Evolutionary conservation across 768 basidiomycete genomes (phyloP), one percentile per base, ranked within the genome.

Genomic region (Melanogaster broomeanus): DNA sequence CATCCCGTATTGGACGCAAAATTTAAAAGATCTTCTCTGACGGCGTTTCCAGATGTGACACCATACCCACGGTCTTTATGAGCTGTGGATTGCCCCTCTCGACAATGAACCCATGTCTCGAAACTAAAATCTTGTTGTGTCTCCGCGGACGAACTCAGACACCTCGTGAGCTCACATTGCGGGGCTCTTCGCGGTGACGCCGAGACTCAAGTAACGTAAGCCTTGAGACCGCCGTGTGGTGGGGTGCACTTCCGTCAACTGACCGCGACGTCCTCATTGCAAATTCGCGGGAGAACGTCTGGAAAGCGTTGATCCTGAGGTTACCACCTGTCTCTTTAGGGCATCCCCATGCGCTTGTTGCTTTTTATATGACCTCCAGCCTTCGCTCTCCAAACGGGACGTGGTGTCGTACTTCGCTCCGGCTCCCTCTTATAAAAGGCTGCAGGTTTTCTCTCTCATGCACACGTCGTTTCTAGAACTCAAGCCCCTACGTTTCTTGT

Each of bases 341-440:
- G n/a, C 22, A 28, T 40, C 19, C 18, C n/a, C 12, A 9, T 9
- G 38, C 10, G 19, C 38, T 18, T 18, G 21, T 19, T 25, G n/a
- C 21, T 6, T 42, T 35, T 49, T 39, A 28, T 47, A 42, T 49
- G 25, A 42, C 16, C 13, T 42, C 27, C 19, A 52, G 24, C 37
- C 39, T 12, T 24, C 42, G 33, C 30, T 49, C 38, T 8, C 54
- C 42, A 48, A 45, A 51, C 6, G 6, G 2, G 47, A 42, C 24
- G 39, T 52, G 37, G 25, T 44, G 10, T 24, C 38, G 25, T n/a
- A 25, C 24, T 31, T 22, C 18, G 35, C 16, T 2, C 52, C 21
- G 39, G 15, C n/a, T 30, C 46, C 42, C 21, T 33, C 31, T 60
- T 69, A 62, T 61, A 59, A 65, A 48, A 40, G 45, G 38, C 19